Evolutionary conservation across 2,329 filamentous ascomycete species (phyloP), one percentile per base, ranked within the genome.

Genomic region (Fusarium siculi): DNA sequence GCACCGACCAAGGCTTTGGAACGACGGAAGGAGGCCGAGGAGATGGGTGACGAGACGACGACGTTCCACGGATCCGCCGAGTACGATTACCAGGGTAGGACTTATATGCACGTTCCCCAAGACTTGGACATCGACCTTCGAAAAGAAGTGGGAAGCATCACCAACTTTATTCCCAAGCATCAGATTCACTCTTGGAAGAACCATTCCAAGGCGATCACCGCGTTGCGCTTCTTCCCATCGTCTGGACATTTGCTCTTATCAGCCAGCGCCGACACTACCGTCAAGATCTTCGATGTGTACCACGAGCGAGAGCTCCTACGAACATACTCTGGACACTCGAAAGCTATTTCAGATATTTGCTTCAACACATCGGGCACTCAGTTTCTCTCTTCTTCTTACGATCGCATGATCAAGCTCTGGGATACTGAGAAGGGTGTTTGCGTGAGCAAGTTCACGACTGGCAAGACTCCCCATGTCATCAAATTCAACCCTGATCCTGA

Each of bases 351-450:
- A 34, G 96, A 98, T 80, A 90, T 96, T 49, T 93, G 93, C 76
- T 98, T 98, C 88, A 95, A 95, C 78, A 87, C 87, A 7, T 88
- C 90, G 37, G 96, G 96, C 58, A 93, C 90, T 16, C 93, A 93
- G 61, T 99, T 99, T 86, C 84, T 99, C 32, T 95, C 95, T 6
- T 93, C 93, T 3, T 96, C 94, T 21, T 99, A 97, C 82, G 96
- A 99, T 81, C 93, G 96, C 60, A 93, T 94, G 85, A 98, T 98
- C 86, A 98, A 98, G 84, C 88, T 99, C 36, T 99, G 96, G 96
- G 96, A 99, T 78, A 98, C 96, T 2, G 96, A 99, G 82, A 98
- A 94, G 28, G 96, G 96, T 50, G 88, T 92, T 76, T 98, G 96
- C 79, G 85, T 97, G 74, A 92, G 90, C 78, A 94, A 94, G 65